Base-by-base conservation (phyloP, 176 grass and related monocot species). In the Rhynchospora pubera region DNA sequence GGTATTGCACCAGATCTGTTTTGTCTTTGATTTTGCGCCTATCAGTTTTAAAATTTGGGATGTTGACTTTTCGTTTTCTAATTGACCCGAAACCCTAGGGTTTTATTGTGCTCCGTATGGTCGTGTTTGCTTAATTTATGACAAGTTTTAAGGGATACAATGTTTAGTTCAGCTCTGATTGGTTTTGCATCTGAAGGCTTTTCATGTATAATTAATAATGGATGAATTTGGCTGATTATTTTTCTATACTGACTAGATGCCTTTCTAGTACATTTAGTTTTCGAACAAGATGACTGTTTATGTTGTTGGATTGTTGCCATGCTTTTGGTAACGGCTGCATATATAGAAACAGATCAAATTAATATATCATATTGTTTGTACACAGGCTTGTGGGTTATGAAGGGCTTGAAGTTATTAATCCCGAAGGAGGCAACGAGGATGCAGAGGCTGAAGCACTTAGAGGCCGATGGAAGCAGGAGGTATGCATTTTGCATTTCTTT, bases 391-490 rank as follows among this genome's bases (percentile, higher is more conserved):
- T 96, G 16, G 89, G 93, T 16, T 99, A 99, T 62, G 97, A 99
- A 90, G 97, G 97, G 42, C 92, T 99, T 83, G 89, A 99, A 85
- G 97, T 99, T 60, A 90, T 96, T 82, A 99, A 96, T 24, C 96
- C 97, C 10, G 97, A 99, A 62, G 97, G 96, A 86, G 87, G 93
- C 80, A 90, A 85, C 1, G 91, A 99, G 2, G 97, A 99, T 89
- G 97, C 93, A 0, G 93, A 99, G 79, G 91, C 68, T 76, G 97
- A 99, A 79, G 93, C 97, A 59, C 80, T 91, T 53, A 89, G 80
- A 85, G 96, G 97, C 9, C 80, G 93, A 84, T 99, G 97, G 97
- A 99, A 90, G 84, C 97, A 93, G 39, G 93, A 99, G 97, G 97
- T 95, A 64, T 58, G 23, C 13, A 34, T 13, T 84, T 84, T 45